Conservation (phyloP, 2,329 filamentous ascomycete genomes). For the Ophiostoma quercus region DNA sequence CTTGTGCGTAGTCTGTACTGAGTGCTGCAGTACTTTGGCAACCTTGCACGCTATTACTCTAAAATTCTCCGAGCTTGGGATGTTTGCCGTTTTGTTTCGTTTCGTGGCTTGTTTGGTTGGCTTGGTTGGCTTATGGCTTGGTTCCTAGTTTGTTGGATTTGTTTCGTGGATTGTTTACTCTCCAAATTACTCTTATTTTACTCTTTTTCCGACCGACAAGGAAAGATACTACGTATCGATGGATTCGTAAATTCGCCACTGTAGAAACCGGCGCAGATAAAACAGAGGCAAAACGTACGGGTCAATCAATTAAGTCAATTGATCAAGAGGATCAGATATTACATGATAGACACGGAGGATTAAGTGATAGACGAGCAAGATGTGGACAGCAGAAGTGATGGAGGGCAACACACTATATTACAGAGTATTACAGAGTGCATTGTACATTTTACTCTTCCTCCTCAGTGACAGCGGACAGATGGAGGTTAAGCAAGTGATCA, state of each 20-base stretch:
- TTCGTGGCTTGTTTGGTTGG: background rate
- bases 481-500: background rate
- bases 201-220: too few relatives aligned
- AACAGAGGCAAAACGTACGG: background rate
- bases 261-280: background rate
- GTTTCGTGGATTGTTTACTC: background rate
- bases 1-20: background rate
- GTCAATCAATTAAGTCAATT: background rate
- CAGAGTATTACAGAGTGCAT: too few relatives aligned
- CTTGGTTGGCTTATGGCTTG: background rate
- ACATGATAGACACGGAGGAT: conserved; percentile 6
- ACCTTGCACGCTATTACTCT: background rate
- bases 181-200: background rate
- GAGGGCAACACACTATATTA: too few relatives aligned
- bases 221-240: background rate
- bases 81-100: background rate
- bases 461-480: background rate
- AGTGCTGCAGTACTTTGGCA: background rate
- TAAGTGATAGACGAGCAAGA: conserved; percentile 7
- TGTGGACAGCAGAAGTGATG: background rate
- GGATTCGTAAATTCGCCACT: background rate
- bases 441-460: too few relatives aligned
- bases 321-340: background rate
- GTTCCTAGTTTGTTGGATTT: background rate
- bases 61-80: conserved; percentile 1